phyloP scores from a whole-genome alignment of 345 rosid species.

The Corchorus capsularis region DNA sequence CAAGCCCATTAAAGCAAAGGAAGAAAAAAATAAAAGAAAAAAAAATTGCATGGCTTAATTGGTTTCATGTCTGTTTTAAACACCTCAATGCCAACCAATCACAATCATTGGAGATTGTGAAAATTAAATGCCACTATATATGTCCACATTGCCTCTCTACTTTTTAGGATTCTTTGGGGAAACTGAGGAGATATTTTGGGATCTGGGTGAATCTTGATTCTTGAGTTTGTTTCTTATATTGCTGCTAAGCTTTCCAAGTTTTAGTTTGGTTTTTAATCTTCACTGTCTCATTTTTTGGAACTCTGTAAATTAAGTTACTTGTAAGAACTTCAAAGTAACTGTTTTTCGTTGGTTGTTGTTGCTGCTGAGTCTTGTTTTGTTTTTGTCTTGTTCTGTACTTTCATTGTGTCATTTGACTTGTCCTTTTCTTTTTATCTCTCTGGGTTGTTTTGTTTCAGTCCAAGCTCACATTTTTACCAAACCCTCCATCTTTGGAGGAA shows the following conservation, averaged over 20 bases:
- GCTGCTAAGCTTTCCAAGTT: no score
- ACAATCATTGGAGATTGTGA: constrained; percentile 16
- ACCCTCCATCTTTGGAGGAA: constrained; percentile 12
- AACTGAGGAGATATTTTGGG: constrained; percentile 23
- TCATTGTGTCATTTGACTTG: constrained; percentile 2
- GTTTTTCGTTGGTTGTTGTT: not conserved
- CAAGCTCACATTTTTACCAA: not conserved
- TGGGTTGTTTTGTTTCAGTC: not conserved
- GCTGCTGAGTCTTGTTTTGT: not conserved
- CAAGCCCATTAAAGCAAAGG: not conserved
- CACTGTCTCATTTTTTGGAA: not conserved
- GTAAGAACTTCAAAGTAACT: not conserved
- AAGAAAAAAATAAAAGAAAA: not conserved
- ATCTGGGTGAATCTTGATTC: constrained; percentile 14
- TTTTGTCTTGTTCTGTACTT: not conserved
- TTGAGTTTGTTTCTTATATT: not conserved
- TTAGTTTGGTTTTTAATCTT: constrained; percentile 5
- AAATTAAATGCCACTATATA: constrained; percentile 11
- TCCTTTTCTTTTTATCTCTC: not conserved
- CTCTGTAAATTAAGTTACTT: constrained; percentile 8
- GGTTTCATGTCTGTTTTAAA: not conserved
- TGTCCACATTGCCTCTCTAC: constrained; percentile 1
- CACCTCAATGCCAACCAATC: constrained; percentile 28
- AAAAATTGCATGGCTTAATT: not conserved
- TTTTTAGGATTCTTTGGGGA: not conserved